These are phyloP conservation scores for Gnomoniopsis smithogilvyi DNA, from an alignment of 2,329 filamentous ascomycete species.

Conservation along the genomic window DNA sequence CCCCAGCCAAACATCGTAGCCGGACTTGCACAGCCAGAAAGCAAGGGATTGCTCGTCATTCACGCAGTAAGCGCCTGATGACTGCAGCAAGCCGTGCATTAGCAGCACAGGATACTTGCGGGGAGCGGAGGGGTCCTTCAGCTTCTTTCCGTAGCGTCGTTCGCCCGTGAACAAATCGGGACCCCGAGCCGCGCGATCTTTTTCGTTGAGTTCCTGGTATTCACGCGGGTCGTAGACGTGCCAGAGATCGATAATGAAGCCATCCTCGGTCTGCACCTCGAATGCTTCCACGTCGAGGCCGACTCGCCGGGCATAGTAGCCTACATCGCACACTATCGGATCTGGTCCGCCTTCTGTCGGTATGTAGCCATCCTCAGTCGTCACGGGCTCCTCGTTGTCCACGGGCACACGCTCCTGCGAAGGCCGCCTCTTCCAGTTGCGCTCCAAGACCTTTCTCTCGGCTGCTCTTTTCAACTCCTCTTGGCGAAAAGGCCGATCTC, in stretches of 20 bases:
- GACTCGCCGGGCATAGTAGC: slow-evolving; percentile 83
- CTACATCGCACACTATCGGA: slow-evolving; percentile 71
- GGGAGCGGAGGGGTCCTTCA: slow-evolving; percentile 35
- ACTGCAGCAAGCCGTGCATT: slow-evolving; percentile 86
- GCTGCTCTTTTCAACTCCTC: slow-evolving; percentile 65
- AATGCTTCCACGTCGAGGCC: slow-evolving; percentile 83
- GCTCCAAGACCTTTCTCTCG: slow-evolving; percentile 54
- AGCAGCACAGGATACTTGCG: slow-evolving; percentile 79
- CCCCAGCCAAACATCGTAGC: slow-evolving; percentile 93
- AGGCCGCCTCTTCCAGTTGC: slow-evolving; percentile 56
- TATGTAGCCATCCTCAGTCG: slow-evolving; percentile 53
- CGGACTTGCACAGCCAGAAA: slow-evolving; percentile 87
- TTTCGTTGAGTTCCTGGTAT: slow-evolving; percentile 50
- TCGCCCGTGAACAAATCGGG: slow-evolving; percentile 59
- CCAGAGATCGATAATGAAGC: slow-evolving; percentile 85
- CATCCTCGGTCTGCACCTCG: slow-evolving; percentile 88
- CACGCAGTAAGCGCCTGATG: slow-evolving; percentile 81
- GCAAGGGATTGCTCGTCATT: slow-evolving; percentile 89
- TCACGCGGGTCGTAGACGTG: slow-evolving; percentile 84
- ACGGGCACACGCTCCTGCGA: slow-evolving; percentile 34
- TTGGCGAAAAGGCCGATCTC: slow-evolving; percentile 63
- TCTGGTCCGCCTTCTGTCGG: slow-evolving; percentile 81
- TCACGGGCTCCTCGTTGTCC: slow-evolving; percentile 38
- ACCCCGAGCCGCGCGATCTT: slow-evolving; percentile 50
- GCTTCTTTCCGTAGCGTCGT: slow-evolving; percentile 29